Evolutionary conservation across 1,284 basidiomycete genomes (phyloP).

Genomic region (Leccinum subspadiceum): DNA sequence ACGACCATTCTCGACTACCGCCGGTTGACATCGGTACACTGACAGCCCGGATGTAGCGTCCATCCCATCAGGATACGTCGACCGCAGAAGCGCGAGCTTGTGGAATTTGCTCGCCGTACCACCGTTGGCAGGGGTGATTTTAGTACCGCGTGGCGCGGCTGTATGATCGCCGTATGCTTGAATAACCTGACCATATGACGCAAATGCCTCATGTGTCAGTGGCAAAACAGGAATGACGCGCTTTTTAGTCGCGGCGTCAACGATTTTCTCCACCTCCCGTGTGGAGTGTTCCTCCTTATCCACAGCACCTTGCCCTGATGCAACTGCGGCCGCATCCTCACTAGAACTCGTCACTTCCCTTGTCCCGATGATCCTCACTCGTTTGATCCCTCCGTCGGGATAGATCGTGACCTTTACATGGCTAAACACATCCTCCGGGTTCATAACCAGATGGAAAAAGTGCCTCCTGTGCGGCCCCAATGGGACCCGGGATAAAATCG

Average conservation of each 20-base stretch:
- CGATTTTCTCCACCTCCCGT: conserved; percentile 1
- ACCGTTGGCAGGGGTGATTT: conserved; percentile 80
- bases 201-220: conserved; percentile 80
- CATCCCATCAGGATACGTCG: conserved; percentile 58
- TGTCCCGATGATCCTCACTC: conserved; percentile 80
- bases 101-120: conserved; percentile 90
- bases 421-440: conserved; percentile 59
- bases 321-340: conserved; percentile 12
- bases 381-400: conserved; percentile 95
- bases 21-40: conserved; percentile 70
- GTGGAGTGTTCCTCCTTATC: conserved; percentile 5
- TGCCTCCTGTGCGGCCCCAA: conserved; percentile 91
- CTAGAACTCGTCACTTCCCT: conserved; percentile 33
- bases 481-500: conserved; percentile 74
- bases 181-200: conserved; percentile 81
- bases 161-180: conserved; percentile 75
- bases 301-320: conserved; percentile 5
- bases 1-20: conserved; percentile 48
- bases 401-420: conserved; percentile 90
- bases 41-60: conserved; percentile 67
- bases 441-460: conserved; percentile 78
- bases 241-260: conserved; percentile 13
- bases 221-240: conserved; percentile 65
- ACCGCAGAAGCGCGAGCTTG: conserved; percentile 68
- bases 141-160: conserved; percentile 63